Evolutionary conservation across 371 early-diverging fungal species (phyloP).

Genomic region (Rhizopus sp.): DNA sequence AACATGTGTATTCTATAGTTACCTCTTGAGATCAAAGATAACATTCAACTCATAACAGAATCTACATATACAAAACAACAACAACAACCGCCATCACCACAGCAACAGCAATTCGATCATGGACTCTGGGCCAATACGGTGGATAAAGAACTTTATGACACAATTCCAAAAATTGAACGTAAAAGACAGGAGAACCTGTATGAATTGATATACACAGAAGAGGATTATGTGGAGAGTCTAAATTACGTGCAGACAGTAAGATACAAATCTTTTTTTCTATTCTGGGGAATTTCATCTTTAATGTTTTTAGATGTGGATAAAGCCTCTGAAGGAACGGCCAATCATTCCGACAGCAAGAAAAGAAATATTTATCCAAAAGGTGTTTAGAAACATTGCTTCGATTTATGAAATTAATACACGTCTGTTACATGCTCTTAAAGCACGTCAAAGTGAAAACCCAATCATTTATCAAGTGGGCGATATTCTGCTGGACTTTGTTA

Average conservation of each 20-base stretch:
- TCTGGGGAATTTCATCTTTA: background rate
- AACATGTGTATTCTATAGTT: background rate
- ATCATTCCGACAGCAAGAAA: constrained; percentile 65
- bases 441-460: constrained; percentile 72
- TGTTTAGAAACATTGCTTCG: constrained; percentile 80
- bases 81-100: background rate
- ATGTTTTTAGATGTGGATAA: constrained; percentile 69
- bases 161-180: constrained; percentile 72
- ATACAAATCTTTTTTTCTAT: background rate
- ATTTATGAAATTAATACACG: constrained; percentile 71
- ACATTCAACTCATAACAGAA: background rate
- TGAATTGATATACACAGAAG: constrained; percentile 90
- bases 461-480: constrained; percentile 86
- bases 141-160: constrained; percentile 65
- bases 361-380: constrained; percentile 70
- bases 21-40: too few species aligned
- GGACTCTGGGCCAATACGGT: constrained; percentile 64
- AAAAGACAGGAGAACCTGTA: constrained; percentile 92
- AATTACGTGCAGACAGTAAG: constrained; percentile 40
- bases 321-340: constrained; percentile 67
- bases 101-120: constrained; percentile 15
- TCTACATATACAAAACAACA: background rate
- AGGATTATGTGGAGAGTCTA: constrained; percentile 84
- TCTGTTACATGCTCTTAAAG: constrained; percentile 65
- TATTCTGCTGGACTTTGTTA: constrained; percentile 71